Conservation (phyloP, 2,329 filamentous ascomycete species). For the Cladorrhinum sp. region DNA sequence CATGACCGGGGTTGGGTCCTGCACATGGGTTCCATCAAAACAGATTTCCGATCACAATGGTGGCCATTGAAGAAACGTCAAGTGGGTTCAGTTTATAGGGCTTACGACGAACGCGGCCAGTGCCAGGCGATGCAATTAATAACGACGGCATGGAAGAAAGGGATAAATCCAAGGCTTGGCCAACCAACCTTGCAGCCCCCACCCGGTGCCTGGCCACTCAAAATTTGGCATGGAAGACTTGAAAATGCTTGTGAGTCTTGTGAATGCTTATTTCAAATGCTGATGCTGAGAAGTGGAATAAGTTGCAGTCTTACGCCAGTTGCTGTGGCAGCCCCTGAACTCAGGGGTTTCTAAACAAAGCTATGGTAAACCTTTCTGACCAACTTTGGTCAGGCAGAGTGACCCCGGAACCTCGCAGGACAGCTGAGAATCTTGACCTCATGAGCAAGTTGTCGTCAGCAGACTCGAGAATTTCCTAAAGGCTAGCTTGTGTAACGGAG, state of each 20-base stretch:
- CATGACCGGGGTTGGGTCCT: neutral
- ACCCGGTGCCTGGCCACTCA: conserved; percentile 7
- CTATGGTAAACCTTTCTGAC: neutral
- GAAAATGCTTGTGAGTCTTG: conserved; percentile 1
- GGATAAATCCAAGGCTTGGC: conserved; percentile 25
- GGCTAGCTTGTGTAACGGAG: neutral
- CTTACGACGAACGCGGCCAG: conserved; percentile 23
- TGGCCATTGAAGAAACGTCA: conserved; percentile 4
- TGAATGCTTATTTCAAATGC: neutral
- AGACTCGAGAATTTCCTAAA: neutral
- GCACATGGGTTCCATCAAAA: neutral
- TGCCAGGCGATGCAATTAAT: conserved; percentile 21
- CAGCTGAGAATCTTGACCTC: too few relatives aligned
- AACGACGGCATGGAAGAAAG: conserved; percentile 24
- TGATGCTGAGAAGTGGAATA: neutral
- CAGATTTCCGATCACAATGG: neutral
- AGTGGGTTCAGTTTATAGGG: conserved; percentile 22
- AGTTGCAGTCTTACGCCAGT: neutral
- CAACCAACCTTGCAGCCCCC: conserved; percentile 8
- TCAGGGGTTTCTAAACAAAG: neutral
- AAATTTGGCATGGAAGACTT: conserved; percentile 2
- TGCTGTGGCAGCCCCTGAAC: neutral
- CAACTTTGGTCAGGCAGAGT: neutral
- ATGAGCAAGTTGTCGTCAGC: conserved; percentile 1
- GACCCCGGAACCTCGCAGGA: too few relatives aligned